Base-by-base conservation (phyloP, 805 yeast genomes). In the Teunomyces atbi region DNA sequence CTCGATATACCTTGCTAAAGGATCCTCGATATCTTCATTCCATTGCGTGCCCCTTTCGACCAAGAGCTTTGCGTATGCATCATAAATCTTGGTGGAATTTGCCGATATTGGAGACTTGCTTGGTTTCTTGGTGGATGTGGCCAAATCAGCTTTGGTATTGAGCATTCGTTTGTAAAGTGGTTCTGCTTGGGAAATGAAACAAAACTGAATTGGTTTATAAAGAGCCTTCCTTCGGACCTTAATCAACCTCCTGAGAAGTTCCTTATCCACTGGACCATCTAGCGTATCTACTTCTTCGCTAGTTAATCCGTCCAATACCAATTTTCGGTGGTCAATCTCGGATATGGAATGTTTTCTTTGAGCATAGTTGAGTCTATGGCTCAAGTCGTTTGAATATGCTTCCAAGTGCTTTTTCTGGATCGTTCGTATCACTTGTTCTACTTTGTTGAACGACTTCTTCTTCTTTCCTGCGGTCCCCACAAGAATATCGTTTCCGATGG, bases 201-300 rank as follows among this genome's bases (percentile, higher is more conserved):
- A 58, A 42, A 45, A 58, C 41, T 63, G 68, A 10, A 59, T 52
- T 13, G 62, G 61, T 39, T 60, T 61, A 41, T 55, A 60, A 12
- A 58, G 48, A 3, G 50, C 44, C 23, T 50, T 49, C 19, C 62
- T 45, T 43, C 47, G 50, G 11, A 47, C 42, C 35, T 54, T 53
- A 32, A 48, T 46, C 4, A 56, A 18, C 32, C 41, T 47, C 35
- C 45, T 49, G 16, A 53, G 41, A 11, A 44, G 30, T 11, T 46
- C 45, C 10, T 45, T 42, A n/a, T 45, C 29, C 10, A 15, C 21
- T 11, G 19, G 12, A 4, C 7, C 13, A n/a, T 19, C 12, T 4
- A 36, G 28, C 4, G 28, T 7, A 1, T 36, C 39, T 12, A 21
- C 39, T n/a, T 36, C 27, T 19, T 36, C 28, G 28, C 4, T 36